Evolutionary conservation across 2,329 filamentous ascomycete genomes (phyloP), one percentile per base, ranked within the genome.

Genomic region (Colletotrichum viniferum): DNA sequence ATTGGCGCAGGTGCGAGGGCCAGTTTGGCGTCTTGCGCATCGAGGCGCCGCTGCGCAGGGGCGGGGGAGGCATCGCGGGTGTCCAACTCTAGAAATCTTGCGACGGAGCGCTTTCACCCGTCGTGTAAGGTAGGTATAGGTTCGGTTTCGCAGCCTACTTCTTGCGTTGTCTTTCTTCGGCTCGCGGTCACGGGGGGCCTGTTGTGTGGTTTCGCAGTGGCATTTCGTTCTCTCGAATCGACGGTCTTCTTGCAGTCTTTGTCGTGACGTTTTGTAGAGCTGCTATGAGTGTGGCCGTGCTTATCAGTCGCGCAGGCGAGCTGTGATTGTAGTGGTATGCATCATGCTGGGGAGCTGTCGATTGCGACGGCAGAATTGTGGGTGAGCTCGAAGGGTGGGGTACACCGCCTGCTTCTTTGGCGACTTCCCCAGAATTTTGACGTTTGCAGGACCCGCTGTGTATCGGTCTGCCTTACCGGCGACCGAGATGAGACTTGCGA

Each of bases 1-100:
- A 83, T 77, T 91, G 89, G 58, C 89, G 88, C 65, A 91, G 84
- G 78, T 90, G 90, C 65, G 87, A 83, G 24, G 86, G 85, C 88
- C 88, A 90, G 77, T 86, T 88, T 72, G 86, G 83, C 55, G 84
- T 83, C 81, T 84, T 88, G 77, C 87, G 88, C 78, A 84, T 84
- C 77, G 86, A 83, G 73, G 82, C 85, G 85, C 87, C 83, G 81
- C 85, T 86, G 78, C 85, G 84, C 85, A 87, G 86, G 30, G 65
- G 67, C 13, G 70, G 56, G 14, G 30, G 56, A 70, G 65, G 62
- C 55, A 61, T 63, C 56, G 60, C 43, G n/a, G 43, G n/a, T 52
- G 3, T 52, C n/a, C 4, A 13, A 13, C 4, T 21, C n/a, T 52
- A 2, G 2, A 3, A 4, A 13, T 52, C 2, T 24, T 13, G 43